Base-by-base conservation (phyloP, 257 asterid genomes). In the Solanum acaule region DNA sequence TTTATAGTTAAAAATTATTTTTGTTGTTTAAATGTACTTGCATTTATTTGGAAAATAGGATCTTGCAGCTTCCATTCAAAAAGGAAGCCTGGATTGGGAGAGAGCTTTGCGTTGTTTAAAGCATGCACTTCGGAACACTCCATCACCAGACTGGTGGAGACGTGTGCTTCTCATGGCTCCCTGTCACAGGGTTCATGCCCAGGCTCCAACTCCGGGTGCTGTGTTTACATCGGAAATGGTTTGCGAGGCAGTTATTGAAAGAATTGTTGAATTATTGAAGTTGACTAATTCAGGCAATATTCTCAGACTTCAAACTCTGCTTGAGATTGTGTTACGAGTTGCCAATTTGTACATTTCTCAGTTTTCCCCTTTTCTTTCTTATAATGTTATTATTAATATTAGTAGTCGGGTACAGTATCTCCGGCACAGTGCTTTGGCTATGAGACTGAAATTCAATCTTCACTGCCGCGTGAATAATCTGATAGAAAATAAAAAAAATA, bases 111-210 rank as follows among this genome's bases (percentile, higher is more conserved):
- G 99, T 91, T 96, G 98, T 86, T 90, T 97, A 91, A 95, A 98
- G 90, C 99, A 97, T 92, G 98, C 99, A 88, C 95, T 97, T 87
- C 98, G 99, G 87, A 96, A 94, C 91, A 94, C 98, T 87, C 99
- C 99, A 92, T 97, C 99, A 49, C 99, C 98, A 5, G 99, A 97
- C 90, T 97, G 99, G 99, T 97, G 99, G 99, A 96, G 96, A 84
- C 98, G 99, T 73, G 99, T 97, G 88, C 94, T 97, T 87, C 97
- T 97, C 91, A 89, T 96, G 92, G 99, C 99, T 87, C 99, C 99
- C 20, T 96, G 98, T 92, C 97, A 97, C 83, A 93, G 99, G 91
- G 88, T 27, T 89, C 95, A 92, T 87, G 91, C 94, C 72, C 99
- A 95, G 91, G 95, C 94, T 86, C 96, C 94, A 85, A 92, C 96